Conservation (phyloP, 1,139 yeast genomes). For the Yamadazyma diospyri region DNA sequence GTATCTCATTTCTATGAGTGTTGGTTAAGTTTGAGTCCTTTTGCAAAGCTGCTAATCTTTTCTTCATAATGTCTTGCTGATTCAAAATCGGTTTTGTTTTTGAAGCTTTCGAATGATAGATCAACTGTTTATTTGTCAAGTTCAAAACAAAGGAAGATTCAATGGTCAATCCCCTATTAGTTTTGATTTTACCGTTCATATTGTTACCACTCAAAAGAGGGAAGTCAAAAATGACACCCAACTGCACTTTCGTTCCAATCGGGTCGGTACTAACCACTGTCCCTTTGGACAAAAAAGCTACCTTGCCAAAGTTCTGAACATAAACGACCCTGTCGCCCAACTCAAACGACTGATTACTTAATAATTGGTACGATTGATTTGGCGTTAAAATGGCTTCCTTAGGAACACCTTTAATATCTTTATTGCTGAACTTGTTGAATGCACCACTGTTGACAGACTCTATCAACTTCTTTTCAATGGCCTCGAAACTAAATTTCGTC, state of each 20-base stretch:
- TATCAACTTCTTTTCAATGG: constrained; percentile 65
- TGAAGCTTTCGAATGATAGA: constrained; percentile 71
- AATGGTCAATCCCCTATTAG: constrained; percentile 80
- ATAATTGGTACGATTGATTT: constrained; percentile 62
- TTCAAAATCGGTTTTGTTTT: constrained; percentile 34
- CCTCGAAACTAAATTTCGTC: constrained; percentile 60
- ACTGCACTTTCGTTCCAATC: constrained; percentile 51
- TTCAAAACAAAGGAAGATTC: constrained; percentile 83
- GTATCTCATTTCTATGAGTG: constrained; percentile 29
- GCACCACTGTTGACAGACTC: constrained; percentile 39
- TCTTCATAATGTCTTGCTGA: constrained; percentile 24
- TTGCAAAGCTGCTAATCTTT: constrained; percentile 13
- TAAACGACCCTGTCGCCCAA: constrained; percentile 90
- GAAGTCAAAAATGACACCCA: constrained; percentile 79
- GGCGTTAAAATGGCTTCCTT: constrained; percentile 81
- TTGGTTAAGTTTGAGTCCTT: constrained; percentile 11
- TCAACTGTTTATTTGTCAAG: constrained; percentile 67
- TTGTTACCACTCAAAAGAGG: constrained; percentile 81
- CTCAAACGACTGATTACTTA: constrained; percentile 72
- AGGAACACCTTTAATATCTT: constrained; percentile 79
- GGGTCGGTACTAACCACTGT: constrained; percentile 82
- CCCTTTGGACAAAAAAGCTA: constrained; percentile 84
- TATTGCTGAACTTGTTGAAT: constrained; percentile 37
- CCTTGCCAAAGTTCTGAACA: constrained; percentile 85
- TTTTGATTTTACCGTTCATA: constrained; percentile 70